Base-by-base conservation (phyloP, 495 filamentous ascomycete species). In the Saxophila tyrrhenica region DNA sequence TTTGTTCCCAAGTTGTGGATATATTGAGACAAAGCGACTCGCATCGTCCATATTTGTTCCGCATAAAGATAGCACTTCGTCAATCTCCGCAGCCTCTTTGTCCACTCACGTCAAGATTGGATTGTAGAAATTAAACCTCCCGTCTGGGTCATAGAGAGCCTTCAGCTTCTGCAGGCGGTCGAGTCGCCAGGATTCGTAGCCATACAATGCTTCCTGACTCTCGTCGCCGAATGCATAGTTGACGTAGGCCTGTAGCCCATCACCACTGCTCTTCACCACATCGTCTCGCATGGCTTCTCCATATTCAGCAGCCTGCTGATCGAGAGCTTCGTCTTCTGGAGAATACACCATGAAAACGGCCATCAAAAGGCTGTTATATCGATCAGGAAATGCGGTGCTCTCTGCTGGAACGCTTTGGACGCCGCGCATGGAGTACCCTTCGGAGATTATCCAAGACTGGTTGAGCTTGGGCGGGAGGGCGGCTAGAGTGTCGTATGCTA, bases 221-320 rank as follows among this genome's bases (percentile, higher is more conserved):
- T 80, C 75, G 19, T 70, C 56, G 1, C 70, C 72, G 16, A 57
- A 48, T 3, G 73, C 74, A 60, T 79, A 78, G 55, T 79, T 78
- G 13, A 74, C 66, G 59, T 79, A 78, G 0, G 63, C 63, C 42
- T 62, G 58, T 23, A 65, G 57, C 23, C n/a, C 10, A 19, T 19
- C 11, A 5, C 21, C 11, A 16, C 19, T 50, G 25, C 19, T 21
- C 20, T 47, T 47, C 24, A 48, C 20, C 39, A 39, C 25, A 16
- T 5, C 19, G 9, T 20, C 20, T 25, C 24, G 42, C 13, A 50
- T 39, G 19, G 9, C 25, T 11, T 47, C 8, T 24, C 52, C 52
- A 49, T 32, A 39, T 2, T 38, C 22, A 3, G 38, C 2, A 9
- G 24, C 39, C n/a, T 19, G 38, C 32, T 41, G 23, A 41, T 50